A percentile compares a stretch with the other conserved stretches of the same genome.
phyloP scores from a whole-genome alignment of 108 stramenopile genomes.

The Skeletonema marinoi region DNA sequence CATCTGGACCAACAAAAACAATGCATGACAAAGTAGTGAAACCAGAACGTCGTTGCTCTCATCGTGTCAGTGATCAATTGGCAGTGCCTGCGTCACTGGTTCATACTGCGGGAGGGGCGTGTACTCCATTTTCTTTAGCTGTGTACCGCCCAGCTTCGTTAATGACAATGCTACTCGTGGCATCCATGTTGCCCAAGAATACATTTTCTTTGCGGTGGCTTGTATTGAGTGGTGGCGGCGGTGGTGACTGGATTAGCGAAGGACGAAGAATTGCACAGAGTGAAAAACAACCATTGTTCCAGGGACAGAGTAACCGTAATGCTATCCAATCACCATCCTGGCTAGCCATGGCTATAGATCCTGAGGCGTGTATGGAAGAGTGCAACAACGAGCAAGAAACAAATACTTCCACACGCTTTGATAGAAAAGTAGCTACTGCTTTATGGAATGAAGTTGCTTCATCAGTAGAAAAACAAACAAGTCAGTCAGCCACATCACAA shows the following conservation, averaged over 20 bases:
- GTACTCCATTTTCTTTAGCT: slow-evolving; percentile 2
- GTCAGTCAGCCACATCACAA: background rate
- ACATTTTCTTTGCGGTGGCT: slow-evolving; percentile 43
- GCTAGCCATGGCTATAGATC: background rate
- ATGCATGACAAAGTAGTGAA: background rate
- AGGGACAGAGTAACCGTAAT: background rate
- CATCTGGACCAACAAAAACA: background rate
- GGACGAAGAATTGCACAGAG: background rate
- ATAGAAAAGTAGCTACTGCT: background rate
- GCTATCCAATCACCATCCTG: background rate
- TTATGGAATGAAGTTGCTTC: slow-evolving; percentile 10
- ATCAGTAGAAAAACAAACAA: background rate
- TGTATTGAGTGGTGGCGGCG: slow-evolving; percentile 20
- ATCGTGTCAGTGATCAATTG: background rate
- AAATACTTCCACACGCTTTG: background rate
- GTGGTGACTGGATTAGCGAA: background rate
- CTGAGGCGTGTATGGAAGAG: background rate
- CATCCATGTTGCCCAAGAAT: slow-evolving; percentile 30
- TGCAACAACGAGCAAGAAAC: background rate
- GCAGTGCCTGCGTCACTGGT: background rate
- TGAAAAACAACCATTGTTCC: background rate
- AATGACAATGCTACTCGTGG: slow-evolving; percentile 27
- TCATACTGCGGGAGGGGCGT: background rate
- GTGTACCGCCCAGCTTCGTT: slow-evolving; percentile 21
- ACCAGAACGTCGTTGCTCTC: background rate